phyloP scores from a whole-genome alignment of 2,329 filamentous ascomycete species.

The Immersiporthe knoxdaviesiana region DNA sequence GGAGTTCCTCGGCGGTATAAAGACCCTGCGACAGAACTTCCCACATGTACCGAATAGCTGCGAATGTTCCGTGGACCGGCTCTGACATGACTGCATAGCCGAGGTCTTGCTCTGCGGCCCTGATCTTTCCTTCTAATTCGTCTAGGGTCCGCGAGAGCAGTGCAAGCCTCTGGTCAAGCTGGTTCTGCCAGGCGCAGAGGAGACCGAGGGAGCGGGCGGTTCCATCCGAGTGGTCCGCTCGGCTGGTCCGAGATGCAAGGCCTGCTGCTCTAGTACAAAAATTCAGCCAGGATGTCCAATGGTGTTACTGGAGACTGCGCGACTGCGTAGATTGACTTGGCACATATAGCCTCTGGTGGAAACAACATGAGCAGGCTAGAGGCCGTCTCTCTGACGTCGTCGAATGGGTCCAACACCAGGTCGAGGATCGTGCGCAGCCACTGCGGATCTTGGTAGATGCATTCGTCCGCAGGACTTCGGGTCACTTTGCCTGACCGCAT shows the following conservation, averaged over 20 bases:
- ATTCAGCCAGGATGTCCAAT: conserved; percentile 46
- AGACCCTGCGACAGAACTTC: conserved; percentile 49
- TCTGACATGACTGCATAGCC: conserved; percentile 66
- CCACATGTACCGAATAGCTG: conserved; percentile 65
- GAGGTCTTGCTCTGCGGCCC: conserved; percentile 65
- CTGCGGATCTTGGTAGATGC: conserved; percentile 45
- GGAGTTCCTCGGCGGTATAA: conserved; percentile 43
- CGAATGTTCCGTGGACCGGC: conserved; percentile 72
- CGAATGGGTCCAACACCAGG: conserved; percentile 85
- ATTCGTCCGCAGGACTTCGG: conserved; percentile 10
- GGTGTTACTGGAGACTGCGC: conserved; percentile 30
- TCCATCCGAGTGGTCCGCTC: conserved; percentile 91
- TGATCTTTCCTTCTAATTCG: conserved; percentile 67
- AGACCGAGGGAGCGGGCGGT: conserved; percentile 78
- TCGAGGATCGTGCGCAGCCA: conserved; percentile 73
- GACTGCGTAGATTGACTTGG: conserved; percentile 29
- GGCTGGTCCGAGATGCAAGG: conserved; percentile 70
- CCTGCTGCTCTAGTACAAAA: conserved; percentile 57
- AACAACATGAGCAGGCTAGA: conserved; percentile 56
- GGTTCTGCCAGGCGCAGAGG: conserved; percentile 60
- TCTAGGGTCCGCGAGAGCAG: conserved; percentile 63
- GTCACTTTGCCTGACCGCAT: conserved; percentile 69
- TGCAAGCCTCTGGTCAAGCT: conserved; percentile 45
- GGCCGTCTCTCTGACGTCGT: conserved; percentile 76
- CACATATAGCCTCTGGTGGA: conserved; percentile 41